Evolutionary conservation across 805 yeast species (phyloP), one percentile per base, ranked within the genome.

Genomic region (Danielozyma ontarioensis): DNA sequence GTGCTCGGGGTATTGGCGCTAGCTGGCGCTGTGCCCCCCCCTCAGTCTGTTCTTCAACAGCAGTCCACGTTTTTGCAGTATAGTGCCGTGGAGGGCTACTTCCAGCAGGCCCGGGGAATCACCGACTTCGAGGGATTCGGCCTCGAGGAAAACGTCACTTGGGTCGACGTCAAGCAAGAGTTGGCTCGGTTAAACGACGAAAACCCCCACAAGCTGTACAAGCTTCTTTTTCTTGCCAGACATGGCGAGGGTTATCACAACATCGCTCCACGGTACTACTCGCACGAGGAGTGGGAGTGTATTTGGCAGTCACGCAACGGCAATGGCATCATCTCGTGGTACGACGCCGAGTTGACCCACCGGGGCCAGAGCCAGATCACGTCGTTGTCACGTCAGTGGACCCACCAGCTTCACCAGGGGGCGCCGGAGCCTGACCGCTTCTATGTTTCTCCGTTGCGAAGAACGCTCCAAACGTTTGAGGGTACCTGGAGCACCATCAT

Each of bases 181-280:
- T 30, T 46, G 11, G 39, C 46, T 14, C 35, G 27, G 10, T 24
- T 33, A 8, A 39, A 37, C 23, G 26, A 17, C 2, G 28, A 42
- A 16, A 28, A 34, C 10, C 25, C 25, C 21, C 8, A 16, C 16
- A 12, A 14, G 17, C 25, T 23, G n/a, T 46, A 49, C 34, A 59
- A 57, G 34, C 36, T 59, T 21, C 37, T 59, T 13, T 57, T 53
- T 26, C 32, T 59, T 6, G 59, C 53, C 24, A 42, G 66, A 34
- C 66, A 59, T 36, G 62, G 62, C 8, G 59, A 59, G 42, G 64
- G 61, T 7, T 53, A 37, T 33, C 66, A 59, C 35, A 59, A 59
- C 33, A 38, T 53, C 16, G 62, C 54, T 1, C 48, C 49, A 2
- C 6, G 15, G 4, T 13, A 34, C 13, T 53, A 45, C 28, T 19